Base-by-base conservation (phyloP, 768 basidiomycete species). In the Lactarius quietus region DNA sequence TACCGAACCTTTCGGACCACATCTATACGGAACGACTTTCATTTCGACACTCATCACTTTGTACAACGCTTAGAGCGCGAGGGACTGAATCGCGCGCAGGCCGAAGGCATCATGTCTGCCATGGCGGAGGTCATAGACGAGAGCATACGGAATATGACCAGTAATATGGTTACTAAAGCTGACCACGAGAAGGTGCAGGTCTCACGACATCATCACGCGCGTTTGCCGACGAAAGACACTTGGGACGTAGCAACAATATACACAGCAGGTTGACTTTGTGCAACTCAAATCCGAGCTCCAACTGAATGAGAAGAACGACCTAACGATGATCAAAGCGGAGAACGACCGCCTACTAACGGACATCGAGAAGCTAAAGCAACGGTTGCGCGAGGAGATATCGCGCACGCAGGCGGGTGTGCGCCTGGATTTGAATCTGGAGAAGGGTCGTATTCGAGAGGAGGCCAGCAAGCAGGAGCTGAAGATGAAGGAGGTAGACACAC, bases 101-200 rank as follows among this genome's bases (percentile, higher is more conserved):
- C 96, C 0, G 94, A 98, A 74, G 96, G 97, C 3, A 91, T 99
- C 73, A 97, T 98, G 95, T 83, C 88, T 54, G 93, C 95, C 9
- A 91, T 99, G 84, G 92, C 94, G 15, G 93, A 95, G 71, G 95
- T 98, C 67, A 94, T 99, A 43, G 93, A 97, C 76, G 97, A 99
- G 81, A 95, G 93, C 73, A 88, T 98, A 45, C 84, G 89, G 66
- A 96, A 95, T 73, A 95, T 99, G 93, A 92, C 93, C 43, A 88
- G 86, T 70, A 94, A 93, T 71, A 91, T 98, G 88, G 96, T 98
- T 65, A 94, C 92, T 6, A 94, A 93, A 75, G 88, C 93, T 0
- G 93, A 97, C 70, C 94, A 97, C 74, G 96, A 98, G 77, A 98
- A 98, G 86, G 95, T 90, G 59, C 58, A 38, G 28, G 28, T 41